Percentiles rank a stretch among this genome's conserved stretches.
Conservation (phyloP, 2,329 filamentous ascomycete genomes). For the Didymellaceae sp. region DNA sequence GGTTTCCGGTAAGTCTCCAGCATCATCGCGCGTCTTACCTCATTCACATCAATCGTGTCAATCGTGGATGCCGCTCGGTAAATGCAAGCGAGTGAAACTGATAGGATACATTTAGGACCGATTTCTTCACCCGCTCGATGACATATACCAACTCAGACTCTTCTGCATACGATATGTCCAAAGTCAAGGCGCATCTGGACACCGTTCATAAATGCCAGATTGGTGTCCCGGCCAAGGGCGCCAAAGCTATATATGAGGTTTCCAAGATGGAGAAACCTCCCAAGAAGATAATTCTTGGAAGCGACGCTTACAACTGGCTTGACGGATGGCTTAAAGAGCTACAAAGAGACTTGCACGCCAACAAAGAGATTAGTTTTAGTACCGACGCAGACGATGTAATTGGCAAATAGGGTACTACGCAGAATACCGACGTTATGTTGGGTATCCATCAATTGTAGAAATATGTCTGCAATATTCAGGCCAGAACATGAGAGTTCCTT, state of each 20-base stretch:
- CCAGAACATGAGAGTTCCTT: background rate
- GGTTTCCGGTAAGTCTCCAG: background rate
- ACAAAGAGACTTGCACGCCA: background rate
- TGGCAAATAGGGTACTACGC: background rate
- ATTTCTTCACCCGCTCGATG: conserved; percentile 4
- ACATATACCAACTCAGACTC: background rate
- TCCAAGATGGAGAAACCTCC: background rate
- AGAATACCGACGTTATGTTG: background rate
- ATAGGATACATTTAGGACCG: background rate
- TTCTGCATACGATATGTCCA: conserved; percentile 3
- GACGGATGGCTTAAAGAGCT: background rate
- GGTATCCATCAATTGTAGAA: background rate
- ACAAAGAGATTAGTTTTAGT: conserved; percentile 1
- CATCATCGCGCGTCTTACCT: background rate
- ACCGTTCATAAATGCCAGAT: background rate
- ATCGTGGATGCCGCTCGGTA: background rate
- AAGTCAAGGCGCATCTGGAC: background rate
- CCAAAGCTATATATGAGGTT: conserved; percentile 3
- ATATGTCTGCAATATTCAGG: background rate
- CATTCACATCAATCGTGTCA: background rate
- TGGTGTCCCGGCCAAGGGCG: background rate
- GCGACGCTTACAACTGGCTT: background rate
- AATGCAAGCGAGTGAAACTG: background rate
- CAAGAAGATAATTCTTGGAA: background rate
- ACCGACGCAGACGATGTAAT: conserved; percentile 2